Evolutionary conservation across 257 asterid species (phyloP).

Genomic region (Hygrophila difformis): DNA sequence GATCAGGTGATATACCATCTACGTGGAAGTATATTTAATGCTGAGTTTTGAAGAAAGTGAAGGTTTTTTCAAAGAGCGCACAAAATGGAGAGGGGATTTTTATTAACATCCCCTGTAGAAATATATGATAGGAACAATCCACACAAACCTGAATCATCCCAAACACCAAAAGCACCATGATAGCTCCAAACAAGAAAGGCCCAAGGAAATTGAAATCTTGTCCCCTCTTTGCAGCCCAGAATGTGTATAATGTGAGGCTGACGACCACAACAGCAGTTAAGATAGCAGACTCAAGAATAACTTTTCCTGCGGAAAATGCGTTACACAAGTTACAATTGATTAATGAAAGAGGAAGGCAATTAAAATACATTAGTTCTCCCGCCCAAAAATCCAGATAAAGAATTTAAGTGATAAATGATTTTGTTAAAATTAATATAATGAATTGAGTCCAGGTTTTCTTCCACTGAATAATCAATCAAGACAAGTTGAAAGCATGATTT

Average conservation of each 20-base stretch:
- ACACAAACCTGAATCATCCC: conserved; percentile 39
- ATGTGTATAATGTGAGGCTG: conserved; percentile 50
- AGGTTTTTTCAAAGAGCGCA: too few species aligned
- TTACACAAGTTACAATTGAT: neutral
- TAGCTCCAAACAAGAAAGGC: conserved; percentile 44
- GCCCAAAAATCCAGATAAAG: too few species aligned
- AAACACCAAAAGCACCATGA: conserved; percentile 35
- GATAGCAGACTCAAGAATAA: conserved; percentile 41
- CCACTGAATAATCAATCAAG: too few species aligned
- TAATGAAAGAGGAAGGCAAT: neutral
- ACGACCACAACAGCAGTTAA: conserved; percentile 41
- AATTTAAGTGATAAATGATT: too few species aligned
- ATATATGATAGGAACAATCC: too few species aligned
- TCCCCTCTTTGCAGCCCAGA: conserved; percentile 56
- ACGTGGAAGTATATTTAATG: too few species aligned
- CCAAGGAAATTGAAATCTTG: conserved; percentile 51
- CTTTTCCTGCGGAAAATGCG: conserved; percentile 33
- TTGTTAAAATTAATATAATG: too few species aligned
- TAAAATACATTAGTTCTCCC: neutral
- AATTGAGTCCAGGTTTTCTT: too few species aligned
- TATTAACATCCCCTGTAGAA: too few species aligned
- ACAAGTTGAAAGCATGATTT: too few species aligned
- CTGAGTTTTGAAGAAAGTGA: too few species aligned
- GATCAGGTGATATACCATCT: too few species aligned
- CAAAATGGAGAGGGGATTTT: neutral